phyloP scores from a whole-genome alignment of 495 filamentous ascomycete species.

The Aspergillus bertholletiae region DNA sequence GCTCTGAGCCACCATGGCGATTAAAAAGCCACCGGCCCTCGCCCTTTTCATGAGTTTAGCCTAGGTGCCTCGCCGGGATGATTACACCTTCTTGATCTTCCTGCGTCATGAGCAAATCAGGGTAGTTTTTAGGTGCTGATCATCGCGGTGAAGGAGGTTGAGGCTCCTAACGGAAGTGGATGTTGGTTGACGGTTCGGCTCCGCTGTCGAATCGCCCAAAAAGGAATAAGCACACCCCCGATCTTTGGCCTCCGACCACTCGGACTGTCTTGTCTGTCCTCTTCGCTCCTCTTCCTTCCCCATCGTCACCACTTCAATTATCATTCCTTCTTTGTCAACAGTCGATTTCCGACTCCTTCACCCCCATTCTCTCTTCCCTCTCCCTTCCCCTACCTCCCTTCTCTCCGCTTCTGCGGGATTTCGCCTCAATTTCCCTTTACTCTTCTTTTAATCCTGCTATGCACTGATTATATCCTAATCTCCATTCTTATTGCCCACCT shows the following conservation, averaged over 20 bases:
- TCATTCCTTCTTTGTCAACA: slow-evolving; percentile 9
- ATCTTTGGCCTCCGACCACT: slow-evolving; percentile 9
- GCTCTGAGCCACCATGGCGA: no score
- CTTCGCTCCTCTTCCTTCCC: slow-evolving; percentile 15
- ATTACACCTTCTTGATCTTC: no score
- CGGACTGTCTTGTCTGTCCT: slow-evolving; percentile 32
- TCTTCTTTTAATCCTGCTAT: slow-evolving; percentile 12
- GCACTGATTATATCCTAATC: slow-evolving; percentile 14
- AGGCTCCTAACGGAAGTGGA: neutral
- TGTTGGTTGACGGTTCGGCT: slow-evolving; percentile 13
- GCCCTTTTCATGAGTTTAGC: no score
- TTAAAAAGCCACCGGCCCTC: no score
- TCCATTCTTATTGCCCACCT: slow-evolving; percentile 17
- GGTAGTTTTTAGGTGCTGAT: neutral
- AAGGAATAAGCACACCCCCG: slow-evolving; percentile 8
- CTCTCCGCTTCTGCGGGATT: neutral
- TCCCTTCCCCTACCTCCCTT: slow-evolving; percentile 12
- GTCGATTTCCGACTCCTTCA: slow-evolving; percentile 16
- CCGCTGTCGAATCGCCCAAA: slow-evolving; percentile 11
- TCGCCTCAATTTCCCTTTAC: slow-evolving; percentile 6
- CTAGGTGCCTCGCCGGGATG: no score
- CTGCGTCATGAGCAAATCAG: no score
- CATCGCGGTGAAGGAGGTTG: neutral
- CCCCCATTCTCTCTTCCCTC: slow-evolving; percentile 14
- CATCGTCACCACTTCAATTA: slow-evolving; percentile 3